Evolutionary conservation across 495 filamentous ascomycete genomes (phyloP).

Genomic region (Collariella sp.): DNA sequence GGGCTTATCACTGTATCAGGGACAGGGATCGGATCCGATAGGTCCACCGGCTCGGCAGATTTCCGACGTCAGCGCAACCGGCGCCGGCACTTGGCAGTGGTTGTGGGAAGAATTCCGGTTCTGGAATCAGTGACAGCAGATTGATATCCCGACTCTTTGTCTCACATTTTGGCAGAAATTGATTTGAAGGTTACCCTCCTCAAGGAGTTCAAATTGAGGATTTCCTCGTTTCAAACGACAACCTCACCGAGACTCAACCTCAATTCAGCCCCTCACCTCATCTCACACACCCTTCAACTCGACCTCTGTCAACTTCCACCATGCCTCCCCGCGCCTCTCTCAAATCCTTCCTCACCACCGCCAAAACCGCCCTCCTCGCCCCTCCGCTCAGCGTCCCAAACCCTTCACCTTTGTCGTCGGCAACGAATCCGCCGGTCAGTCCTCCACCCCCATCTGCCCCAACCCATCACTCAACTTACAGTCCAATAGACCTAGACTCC

Average conservation of each 20-base stretch:
- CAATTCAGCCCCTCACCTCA: too few species aligned
- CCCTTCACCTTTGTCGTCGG: slow-evolving; percentile 59
- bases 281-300: neutral
- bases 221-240: too few species aligned
- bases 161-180: too few species aligned
- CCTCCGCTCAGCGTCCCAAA: slow-evolving; percentile 25
- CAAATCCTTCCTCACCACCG: slow-evolving; percentile 32
- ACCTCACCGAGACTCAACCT: too few species aligned
- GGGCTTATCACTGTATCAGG: neutral
- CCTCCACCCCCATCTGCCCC: neutral
- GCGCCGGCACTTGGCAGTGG: neutral
- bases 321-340: slow-evolving; percentile 21
- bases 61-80: neutral
- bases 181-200: too few species aligned
- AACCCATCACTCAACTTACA: slow-evolving; percentile 18
- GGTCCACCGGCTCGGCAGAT: neutral
- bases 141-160: too few species aligned
- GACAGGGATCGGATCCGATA: neutral
- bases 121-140: too few species aligned
- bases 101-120: neutral
- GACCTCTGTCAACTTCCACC: neutral
- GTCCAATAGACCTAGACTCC: slow-evolving; percentile 71
- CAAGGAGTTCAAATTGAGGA: too few species aligned
- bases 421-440: slow-evolving; percentile 63
- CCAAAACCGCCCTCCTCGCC: slow-evolving; percentile 33